phyloP scores from a whole-genome alignment of 257 asterid genomes.

The Nyctanthes arbortristis region DNA sequence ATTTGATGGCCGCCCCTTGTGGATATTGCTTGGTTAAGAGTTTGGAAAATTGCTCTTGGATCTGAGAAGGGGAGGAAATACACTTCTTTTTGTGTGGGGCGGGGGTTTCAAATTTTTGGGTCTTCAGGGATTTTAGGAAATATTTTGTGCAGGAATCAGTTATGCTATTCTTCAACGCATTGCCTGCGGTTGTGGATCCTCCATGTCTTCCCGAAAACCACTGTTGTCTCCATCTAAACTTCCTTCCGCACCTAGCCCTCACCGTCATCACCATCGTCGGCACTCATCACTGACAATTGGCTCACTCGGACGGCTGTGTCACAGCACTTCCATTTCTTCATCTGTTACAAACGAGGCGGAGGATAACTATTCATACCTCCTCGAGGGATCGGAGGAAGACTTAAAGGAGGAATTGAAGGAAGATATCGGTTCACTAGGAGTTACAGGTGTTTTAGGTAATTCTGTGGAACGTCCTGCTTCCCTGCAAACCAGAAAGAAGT shows the following conservation, averaged over 20 bases:
- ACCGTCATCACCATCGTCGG: constrained; percentile 29
- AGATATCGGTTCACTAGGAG: constrained; percentile 19
- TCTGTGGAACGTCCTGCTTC: constrained; percentile 19
- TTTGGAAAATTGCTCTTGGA: constrained; percentile 20
- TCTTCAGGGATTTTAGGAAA: constrained; percentile 22
- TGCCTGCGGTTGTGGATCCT: constrained; percentile 37
- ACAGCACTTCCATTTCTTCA: constrained; percentile 34
- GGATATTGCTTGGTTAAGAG: constrained; percentile 20
- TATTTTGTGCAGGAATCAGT: constrained; percentile 27
- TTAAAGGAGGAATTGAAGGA: constrained; percentile 36
- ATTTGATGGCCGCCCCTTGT: constrained; percentile 32
- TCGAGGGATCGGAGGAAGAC: neutral
- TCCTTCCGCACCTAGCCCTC: constrained; percentile 39
- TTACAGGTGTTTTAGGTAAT: constrained; percentile 30
- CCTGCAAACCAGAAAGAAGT: constrained; percentile 34
- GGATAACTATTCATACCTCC: constrained; percentile 25
- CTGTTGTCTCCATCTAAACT: constrained; percentile 56
- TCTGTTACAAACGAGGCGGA: constrained; percentile 35
- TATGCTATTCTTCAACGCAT: constrained; percentile 47
- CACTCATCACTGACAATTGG: constrained; percentile 40
- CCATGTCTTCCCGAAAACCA: constrained; percentile 83
- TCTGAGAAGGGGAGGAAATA: constrained; percentile 10
- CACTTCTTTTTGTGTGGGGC: constrained; percentile 30
- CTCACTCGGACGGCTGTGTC: constrained; percentile 37
- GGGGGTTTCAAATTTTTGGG: constrained; percentile 24